Base-by-base conservation (phyloP, 2,329 filamentous ascomycete genomes). In the Neodidymelliopsis sp. region DNA sequence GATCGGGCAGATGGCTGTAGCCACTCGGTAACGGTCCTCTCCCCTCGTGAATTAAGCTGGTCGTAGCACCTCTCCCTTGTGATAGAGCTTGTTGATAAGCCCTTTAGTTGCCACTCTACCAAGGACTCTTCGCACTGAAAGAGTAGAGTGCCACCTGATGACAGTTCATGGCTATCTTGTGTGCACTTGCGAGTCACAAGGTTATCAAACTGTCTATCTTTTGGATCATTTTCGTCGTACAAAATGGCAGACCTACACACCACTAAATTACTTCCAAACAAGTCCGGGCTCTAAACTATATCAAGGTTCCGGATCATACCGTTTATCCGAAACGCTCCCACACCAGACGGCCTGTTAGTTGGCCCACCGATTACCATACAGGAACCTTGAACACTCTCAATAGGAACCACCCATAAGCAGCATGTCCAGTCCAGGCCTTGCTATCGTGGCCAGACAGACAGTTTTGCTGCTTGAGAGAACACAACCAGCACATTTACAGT, bases 1-100 rank as follows among this genome's bases (percentile, higher is more conserved):
- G 30, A 50, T 50, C 47, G 47, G 24, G 47, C 30, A 36, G 35
- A 41, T 41, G 34, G 29, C 33, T 29, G 40, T 40, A 25, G 25
- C 40, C 40, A 50, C 13, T 45, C 35, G 29, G 35, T 28, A 40
- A 40, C 28, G 24, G 40, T 9, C 16, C 38, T 49, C 46, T 25
- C 10, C 16, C 35, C 23, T 44, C 16, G 29, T 19, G 20, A 15
- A 44, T 39, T 28, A 29, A 39, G 19, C 34, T 49, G 20, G 34
- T 28, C 19, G 29, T 24, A 49, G 24, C 12, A 25, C 13, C 29
- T 35, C 35, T 33, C 27, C 27, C 27, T 35, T 19, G 23, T n/a
- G 40, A 16, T 37, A 18, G 22, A 11, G 22, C 12, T 44, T 30
- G 12, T 11, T 31, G 9, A 31, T 13, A 36, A 24, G 30, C 18